Evolutionary conservation across 2,329 filamentous ascomycete genomes (phyloP).

Genomic region (Epicoccum nigrum): DNA sequence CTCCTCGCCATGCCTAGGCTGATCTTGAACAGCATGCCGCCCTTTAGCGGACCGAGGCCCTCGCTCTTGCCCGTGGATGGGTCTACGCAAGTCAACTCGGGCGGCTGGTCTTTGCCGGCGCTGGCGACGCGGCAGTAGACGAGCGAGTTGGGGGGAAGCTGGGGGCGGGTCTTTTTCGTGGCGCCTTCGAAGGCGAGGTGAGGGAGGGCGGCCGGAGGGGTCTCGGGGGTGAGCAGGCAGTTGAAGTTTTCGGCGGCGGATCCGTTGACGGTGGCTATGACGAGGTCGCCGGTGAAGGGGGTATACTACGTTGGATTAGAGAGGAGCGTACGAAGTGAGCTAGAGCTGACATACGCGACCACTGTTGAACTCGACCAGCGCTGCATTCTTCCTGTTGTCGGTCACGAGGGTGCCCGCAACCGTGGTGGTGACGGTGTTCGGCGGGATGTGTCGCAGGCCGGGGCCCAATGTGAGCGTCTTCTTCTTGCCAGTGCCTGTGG

Average conservation of each 20-base stretch:
- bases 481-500: conserved; percentile 66
- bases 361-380: conserved; percentile 75
- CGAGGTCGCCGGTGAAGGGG: conserved; percentile 79
- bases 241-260: conserved; percentile 78
- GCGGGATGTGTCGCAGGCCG: conserved; percentile 80
- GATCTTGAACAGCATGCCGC: conserved; percentile 85
- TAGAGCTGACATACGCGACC: conserved; percentile 63
- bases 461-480: conserved; percentile 79
- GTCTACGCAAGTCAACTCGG: conserved; percentile 89
- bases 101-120: conserved; percentile 69
- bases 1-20: conserved; percentile 82
- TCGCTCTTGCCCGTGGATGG: conserved; percentile 85
- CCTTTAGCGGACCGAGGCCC: conserved; percentile 80
- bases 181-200: conserved; percentile 93
- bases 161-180: conserved; percentile 87
- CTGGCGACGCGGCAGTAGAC: conserved; percentile 87
- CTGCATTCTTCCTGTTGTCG: conserved; percentile 74
- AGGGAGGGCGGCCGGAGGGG: conserved; percentile 71
- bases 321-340: neutral
- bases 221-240: conserved; percentile 73
- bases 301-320: conserved; percentile 66
- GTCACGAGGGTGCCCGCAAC: conserved; percentile 70
- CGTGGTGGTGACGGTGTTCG: conserved; percentile 72
- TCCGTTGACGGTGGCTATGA: conserved; percentile 85
- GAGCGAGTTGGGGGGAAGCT: conserved; percentile 74